Conservation (phyloP, 768 basidiomycete genomes). For the Naematelia encephala region DNA sequence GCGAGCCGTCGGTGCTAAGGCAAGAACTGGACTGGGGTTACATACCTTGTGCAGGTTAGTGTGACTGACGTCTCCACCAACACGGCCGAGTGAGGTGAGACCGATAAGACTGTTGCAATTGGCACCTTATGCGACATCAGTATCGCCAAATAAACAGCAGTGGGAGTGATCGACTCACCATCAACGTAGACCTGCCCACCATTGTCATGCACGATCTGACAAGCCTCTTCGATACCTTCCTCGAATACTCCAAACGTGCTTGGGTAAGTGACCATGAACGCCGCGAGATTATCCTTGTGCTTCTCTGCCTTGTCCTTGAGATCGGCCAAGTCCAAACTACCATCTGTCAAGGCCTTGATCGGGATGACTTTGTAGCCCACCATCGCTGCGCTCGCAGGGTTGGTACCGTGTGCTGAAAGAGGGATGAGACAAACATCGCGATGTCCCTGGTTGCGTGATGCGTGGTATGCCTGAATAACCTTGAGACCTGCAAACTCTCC, state of each 20-base stretch:
- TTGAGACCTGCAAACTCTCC: slow-evolving; percentile 96
- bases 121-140: too few relatives aligned
- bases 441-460: slow-evolving; percentile 76
- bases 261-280: slow-evolving; percentile 98
- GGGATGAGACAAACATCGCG: slow-evolving; percentile 92
- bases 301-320: slow-evolving; percentile 80
- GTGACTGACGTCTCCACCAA: slow-evolving; percentile 97
- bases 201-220: slow-evolving; percentile 86
- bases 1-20: too few relatives aligned
- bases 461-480: slow-evolving; percentile 91
- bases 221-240: slow-evolving; percentile 77
- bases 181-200: slow-evolving; percentile 98
- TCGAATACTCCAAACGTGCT: slow-evolving; percentile 99
- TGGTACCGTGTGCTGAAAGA: slow-evolving; percentile 94
- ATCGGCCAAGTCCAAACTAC: slow-evolving; percentile 84
- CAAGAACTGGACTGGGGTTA: neutral
- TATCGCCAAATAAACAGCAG: too few relatives aligned
- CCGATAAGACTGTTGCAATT: slow-evolving; percentile 94
- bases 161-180: slow-evolving; percentile 51
- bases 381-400: slow-evolving; percentile 97
- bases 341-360: slow-evolving; percentile 83
- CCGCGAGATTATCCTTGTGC: slow-evolving; percentile 86
- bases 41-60: slow-evolving; percentile 79
- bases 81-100: slow-evolving; percentile 78
- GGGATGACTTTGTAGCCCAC: slow-evolving; percentile 93